A percentile compares a stretch with the other conserved stretches of the same genome.
Evolutionary conservation across 2,329 filamentous ascomycete genomes (phyloP).

Genomic region (Apiospora aurea): DNA sequence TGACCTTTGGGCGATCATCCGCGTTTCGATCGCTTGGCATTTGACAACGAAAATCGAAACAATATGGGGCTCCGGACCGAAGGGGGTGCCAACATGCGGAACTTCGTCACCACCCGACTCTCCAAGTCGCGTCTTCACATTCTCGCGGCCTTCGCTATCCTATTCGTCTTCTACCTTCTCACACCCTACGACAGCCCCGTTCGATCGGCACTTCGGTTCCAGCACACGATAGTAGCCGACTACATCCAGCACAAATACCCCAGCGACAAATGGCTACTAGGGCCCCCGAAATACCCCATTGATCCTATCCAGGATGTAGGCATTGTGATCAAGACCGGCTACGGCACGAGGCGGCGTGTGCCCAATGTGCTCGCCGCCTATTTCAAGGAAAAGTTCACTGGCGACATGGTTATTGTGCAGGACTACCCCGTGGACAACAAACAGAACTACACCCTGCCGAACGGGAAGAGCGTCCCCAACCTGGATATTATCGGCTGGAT

Average conservation of each 20-base stretch:
- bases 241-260: conserved; percentile 40
- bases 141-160: conserved; percentile 33
- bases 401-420: conserved; percentile 56
- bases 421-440: conserved; percentile 52
- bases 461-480: conserved; percentile 39
- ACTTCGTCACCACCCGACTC: conserved; percentile 31
- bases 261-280: conserved; percentile 52
- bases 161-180: conserved; percentile 40
- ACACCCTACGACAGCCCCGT: conserved; percentile 40
- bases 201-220: conserved; percentile 41
- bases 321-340: conserved; percentile 63
- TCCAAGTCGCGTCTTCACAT: conserved; percentile 40
- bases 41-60: neutral
- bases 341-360: conserved; percentile 59
- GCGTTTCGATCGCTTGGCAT: neutral
- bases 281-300: conserved; percentile 49
- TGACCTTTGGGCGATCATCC: neutral
- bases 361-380: conserved; percentile 55
- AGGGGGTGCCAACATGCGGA: conserved; percentile 22
- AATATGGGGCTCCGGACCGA: conserved; percentile 27
- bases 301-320: conserved; percentile 55
- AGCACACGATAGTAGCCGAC: conserved; percentile 38
- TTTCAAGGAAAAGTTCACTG: conserved; percentile 47
- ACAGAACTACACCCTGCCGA: conserved; percentile 34
- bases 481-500: conserved; percentile 45